Conservation (phyloP, 495 filamentous ascomycete genomes). For the Talaromyces thailandensis region DNA sequence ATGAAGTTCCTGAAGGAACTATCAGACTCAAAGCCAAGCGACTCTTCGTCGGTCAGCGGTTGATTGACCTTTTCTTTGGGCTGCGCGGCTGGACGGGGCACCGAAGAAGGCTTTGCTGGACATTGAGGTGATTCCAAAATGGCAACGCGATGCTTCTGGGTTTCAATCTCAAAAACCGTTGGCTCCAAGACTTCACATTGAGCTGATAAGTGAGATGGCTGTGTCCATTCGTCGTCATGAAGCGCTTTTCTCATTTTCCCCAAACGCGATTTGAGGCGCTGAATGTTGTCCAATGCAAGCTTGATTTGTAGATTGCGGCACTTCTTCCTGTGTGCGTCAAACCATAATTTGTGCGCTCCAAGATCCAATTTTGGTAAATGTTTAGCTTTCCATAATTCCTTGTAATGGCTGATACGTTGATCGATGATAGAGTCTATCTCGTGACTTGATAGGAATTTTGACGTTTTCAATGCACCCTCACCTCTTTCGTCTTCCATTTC, state of each 20-base stretch:
- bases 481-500: constrained; percentile 53
- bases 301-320: constrained; percentile 20
- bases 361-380: constrained; percentile 42
- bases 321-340: constrained; percentile 26
- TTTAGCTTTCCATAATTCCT: constrained; percentile 46
- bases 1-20: constrained; percentile 40
- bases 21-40: constrained; percentile 20
- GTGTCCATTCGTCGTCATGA: constrained; percentile 36
- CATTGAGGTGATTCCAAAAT: constrained; percentile 38
- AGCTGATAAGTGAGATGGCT: constrained; percentile 32
- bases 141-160: constrained; percentile 43
- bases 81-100: constrained; percentile 12
- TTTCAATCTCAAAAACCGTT: constrained; percentile 50
- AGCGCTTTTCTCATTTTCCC: constrained; percentile 42
- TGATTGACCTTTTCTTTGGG: constrained; percentile 6
- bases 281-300: constrained; percentile 13
- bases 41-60: constrained; percentile 32
- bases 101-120: constrained; percentile 35
- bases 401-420: constrained; percentile 40
- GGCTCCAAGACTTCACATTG: constrained; percentile 48
- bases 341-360: constrained; percentile 57
- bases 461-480: constrained; percentile 6
- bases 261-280: constrained; percentile 38
- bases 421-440: constrained; percentile 44
- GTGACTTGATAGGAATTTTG: constrained; percentile 26